Conservation (phyloP, 2,329 filamentous ascomycete species). For the Chrysoporthe puriensis region DNA sequence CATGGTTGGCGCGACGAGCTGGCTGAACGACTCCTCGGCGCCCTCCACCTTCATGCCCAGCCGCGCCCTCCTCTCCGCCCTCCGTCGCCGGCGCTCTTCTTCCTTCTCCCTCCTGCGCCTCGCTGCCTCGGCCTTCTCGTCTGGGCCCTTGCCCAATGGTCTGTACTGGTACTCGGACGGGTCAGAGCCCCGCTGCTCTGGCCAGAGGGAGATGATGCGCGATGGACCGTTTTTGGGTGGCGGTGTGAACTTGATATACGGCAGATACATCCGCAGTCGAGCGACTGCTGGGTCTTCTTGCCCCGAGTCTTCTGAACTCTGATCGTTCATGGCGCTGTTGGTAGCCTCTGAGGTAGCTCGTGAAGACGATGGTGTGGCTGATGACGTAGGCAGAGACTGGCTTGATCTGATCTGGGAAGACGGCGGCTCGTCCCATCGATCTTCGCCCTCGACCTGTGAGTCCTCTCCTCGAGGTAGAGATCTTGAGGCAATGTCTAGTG, state of each 20-base stretch:
- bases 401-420: conserved; percentile 19
- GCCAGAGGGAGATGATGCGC: conserved; percentile 42
- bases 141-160: conserved; percentile 18
- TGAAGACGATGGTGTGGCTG: conserved; percentile 25
- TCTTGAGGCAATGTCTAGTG: conserved; percentile 16
- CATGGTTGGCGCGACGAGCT: conserved; percentile 12
- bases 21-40: conserved; percentile 25
- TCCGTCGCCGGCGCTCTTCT: conserved; percentile 34
- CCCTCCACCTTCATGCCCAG: conserved; percentile 31
- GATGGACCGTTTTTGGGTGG: conserved; percentile 33
- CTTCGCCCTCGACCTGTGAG: background rate
- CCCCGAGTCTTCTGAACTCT: conserved; percentile 19
- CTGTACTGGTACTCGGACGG: conserved; percentile 39
- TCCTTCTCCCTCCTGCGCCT: conserved; percentile 28
- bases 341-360: conserved; percentile 25
- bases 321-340: conserved; percentile 15
- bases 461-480: background rate
- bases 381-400: conserved; percentile 20
- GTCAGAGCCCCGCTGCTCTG: conserved; percentile 38
- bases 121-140: conserved; percentile 14
- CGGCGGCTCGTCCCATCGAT: background rate
- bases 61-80: conserved; percentile 34
- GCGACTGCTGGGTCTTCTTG: conserved; percentile 38
- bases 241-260: conserved; percentile 36
- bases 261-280: conserved; percentile 41